Conservation (phyloP, 495 filamentous ascomycete species). For the Copromyces sp. region DNA sequence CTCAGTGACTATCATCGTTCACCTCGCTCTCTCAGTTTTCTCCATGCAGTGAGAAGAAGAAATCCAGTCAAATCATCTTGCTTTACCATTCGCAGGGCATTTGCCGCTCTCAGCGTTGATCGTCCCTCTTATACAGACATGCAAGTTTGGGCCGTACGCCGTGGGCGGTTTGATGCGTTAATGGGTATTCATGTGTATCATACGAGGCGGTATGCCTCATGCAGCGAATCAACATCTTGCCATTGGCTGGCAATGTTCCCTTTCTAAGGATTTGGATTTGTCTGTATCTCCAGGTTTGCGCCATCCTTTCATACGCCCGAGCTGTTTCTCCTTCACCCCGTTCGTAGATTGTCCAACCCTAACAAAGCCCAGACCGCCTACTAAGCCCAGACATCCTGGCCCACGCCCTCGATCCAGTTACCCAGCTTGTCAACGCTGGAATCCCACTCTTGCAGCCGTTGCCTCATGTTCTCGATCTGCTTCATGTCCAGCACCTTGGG, state of each 20-base stretch:
- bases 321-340: not conserved
- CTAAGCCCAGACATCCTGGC: conserved; percentile 85
- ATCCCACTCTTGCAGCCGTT: conserved; percentile 85
- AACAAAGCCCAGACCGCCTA: conserved; percentile 27
- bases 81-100: too few relatives aligned
- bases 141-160: not conserved
- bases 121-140: too few relatives aligned
- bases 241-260: not conserved
- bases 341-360: not conserved
- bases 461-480: conserved; percentile 92
- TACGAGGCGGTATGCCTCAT: not conserved
- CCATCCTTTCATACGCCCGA: not conserved
- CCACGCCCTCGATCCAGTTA: conserved; percentile 85
- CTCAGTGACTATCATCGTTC: not conserved
- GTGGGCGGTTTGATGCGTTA: not conserved
- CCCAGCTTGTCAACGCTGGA: conserved; percentile 87
- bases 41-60: too few relatives aligned
- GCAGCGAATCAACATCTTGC: not conserved
- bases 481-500: conserved; percentile 92
- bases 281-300: not conserved
- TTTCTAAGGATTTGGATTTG: not conserved
- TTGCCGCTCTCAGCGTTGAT: too few relatives aligned
- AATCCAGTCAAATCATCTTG: too few relatives aligned
- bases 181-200: not conserved
- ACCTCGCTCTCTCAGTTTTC: too few relatives aligned